phyloP scores from a whole-genome alignment of 1,284 basidiomycete species.

The Puccinia novopanici region DNA sequence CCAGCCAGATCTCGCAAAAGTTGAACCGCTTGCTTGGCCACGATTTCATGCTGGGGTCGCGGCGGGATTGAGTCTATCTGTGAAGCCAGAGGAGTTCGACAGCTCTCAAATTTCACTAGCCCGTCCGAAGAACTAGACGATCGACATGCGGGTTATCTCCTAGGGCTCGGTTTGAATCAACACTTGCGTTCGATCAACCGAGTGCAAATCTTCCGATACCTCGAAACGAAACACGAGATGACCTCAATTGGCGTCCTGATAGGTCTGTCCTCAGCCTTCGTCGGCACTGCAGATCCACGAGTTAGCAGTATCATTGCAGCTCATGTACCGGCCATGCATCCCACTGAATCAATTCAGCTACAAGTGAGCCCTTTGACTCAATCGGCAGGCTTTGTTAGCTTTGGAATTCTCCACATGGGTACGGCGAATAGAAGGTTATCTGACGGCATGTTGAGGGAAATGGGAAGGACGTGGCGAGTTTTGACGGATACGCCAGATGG shows the following conservation, averaged over 20 bases:
- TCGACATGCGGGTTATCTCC: conserved; percentile 90
- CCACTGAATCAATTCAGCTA: conserved; percentile 79
- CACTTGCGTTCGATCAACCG: conserved; percentile 83
- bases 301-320: conserved; percentile 88
- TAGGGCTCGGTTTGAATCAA: conserved; percentile 86
- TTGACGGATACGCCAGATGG: conserved; percentile 53
- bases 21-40: conserved; percentile 81
- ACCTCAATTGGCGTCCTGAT: conserved; percentile 91
- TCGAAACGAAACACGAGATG: conserved; percentile 90
- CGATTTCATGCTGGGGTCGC: conserved; percentile 97
- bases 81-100: conserved; percentile 74
- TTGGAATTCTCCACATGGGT: conserved; percentile 87
- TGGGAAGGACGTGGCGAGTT: conserved; percentile 71
- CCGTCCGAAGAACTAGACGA: conserved; percentile 77
- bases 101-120: conserved; percentile 94
- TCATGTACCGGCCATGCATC: conserved; percentile 87
- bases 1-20: conserved; percentile 67
- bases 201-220: conserved; percentile 78
- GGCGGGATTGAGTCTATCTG: conserved; percentile 78
- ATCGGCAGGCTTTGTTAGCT: conserved; percentile 80
- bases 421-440: conserved; percentile 86
- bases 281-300: conserved; percentile 82
- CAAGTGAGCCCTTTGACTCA: conserved; percentile 88
- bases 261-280: conserved; percentile 84
- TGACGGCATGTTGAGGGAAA: conserved; percentile 81